These are phyloP conservation scores for Cryptococcus sp. DNA, from an alignment of 1,284 basidiomycete species.

Conservation along the genomic window DNA sequence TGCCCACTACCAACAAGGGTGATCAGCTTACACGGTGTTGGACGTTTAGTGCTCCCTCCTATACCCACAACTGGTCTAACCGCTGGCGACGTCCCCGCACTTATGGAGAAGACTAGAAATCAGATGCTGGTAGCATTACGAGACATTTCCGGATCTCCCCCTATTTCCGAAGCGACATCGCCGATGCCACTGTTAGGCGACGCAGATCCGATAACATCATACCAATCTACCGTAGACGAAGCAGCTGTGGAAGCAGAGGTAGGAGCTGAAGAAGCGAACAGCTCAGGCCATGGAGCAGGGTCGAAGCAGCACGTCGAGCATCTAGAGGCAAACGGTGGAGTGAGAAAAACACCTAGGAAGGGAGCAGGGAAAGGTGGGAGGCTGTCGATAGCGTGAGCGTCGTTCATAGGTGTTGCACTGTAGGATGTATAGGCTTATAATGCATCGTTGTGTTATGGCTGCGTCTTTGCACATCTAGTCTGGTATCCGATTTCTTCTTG, in stretches of 20 bases:
- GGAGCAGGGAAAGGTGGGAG: constrained; percentile 9
- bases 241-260: constrained; percentile 17
- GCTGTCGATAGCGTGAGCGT: constrained; percentile 34
- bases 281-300: constrained; percentile 4
- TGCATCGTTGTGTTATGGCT: constrained; percentile 6
- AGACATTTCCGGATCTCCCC: constrained; percentile 29
- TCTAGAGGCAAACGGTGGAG: not conserved
- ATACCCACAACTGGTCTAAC: constrained; percentile 56
- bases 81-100: constrained; percentile 51
- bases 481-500: constrained; percentile 97
- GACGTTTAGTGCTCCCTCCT: constrained; percentile 55
- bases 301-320: constrained; percentile 2
- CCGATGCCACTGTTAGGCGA: constrained; percentile 25
- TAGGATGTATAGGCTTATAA: constrained; percentile 20
- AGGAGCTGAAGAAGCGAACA: constrained; percentile 17
- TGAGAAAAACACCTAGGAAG: constrained; percentile 2
- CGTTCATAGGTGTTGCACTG: constrained; percentile 1
- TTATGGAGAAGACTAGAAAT: constrained; percentile 53
- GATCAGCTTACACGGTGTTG: constrained; percentile 62
- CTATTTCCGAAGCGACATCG: constrained; percentile 11
- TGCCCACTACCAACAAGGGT: constrained; percentile 60
- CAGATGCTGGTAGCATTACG: constrained; percentile 53
- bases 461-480: constrained; percentile 49
- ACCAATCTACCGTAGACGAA: constrained; percentile 15
- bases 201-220: constrained; percentile 5